Evolutionary conservation across 371 early-diverging fungal species (phyloP), one percentile per base, ranked within the genome.

Genomic region (Mucor lusitanicus): DNA sequence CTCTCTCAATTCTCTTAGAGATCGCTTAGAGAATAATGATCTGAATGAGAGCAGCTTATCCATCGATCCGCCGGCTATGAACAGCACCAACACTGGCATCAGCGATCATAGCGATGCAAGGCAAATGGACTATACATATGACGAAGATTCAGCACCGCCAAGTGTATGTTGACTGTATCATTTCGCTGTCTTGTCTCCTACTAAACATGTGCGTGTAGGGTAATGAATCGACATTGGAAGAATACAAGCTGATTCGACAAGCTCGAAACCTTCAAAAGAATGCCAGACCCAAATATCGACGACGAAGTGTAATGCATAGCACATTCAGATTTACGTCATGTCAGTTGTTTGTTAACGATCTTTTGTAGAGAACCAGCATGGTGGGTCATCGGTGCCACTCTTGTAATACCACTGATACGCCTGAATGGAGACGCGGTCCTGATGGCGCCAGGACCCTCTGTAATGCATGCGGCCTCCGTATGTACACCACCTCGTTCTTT

Each of bases 341-440:
- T 50, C 13, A 12, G 13, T 25, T 55, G 30, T 27, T 55, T 54
- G 23, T 6, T 55, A 39, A 63, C 27, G 17, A 39, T 1, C 58
- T 28, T 9, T 13, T 59, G n/a, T 61, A 79, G 80, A 79, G 70
- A 65, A 64, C 68, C 27, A 79, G 58, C 56, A 74, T 70, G 66
- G 55, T 71, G 33, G 78, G 79, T 13, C 83, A 83, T 48, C 71
- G 75, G 46, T 88, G 88, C 40, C 85, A 86, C 46, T 85, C 88
- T 33, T 91, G 91, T 63, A 78, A 79, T 64, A 82, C 85, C 33
- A 79, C 85, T 12, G 82, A 86, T 27, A 91, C 91, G 37, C 89
- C 91, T 7, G 88, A 87, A 69, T 91, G 91, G 91, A 79, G 91
- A 39, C 82, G 91, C 56, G 91, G 91, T 6, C 91, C 89, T 6